Evolutionary conservation across 2,329 filamentous ascomycete species (phyloP).

Genomic region (Domatiomyces catenatus): DNA sequence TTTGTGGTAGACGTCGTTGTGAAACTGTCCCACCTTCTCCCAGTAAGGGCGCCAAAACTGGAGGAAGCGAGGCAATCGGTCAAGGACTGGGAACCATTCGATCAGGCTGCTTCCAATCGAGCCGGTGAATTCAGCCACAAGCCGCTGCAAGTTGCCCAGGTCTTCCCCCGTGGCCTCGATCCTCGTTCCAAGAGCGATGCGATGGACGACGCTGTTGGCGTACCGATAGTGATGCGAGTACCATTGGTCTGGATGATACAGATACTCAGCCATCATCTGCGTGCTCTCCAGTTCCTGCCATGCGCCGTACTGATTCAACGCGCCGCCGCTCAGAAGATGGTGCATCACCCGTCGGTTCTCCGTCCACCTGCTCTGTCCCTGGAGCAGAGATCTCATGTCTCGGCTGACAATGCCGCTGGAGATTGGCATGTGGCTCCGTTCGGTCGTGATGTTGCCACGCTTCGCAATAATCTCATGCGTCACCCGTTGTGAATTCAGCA

Average conservation of each 20-base stretch:
- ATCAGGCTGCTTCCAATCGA: slow-evolving; percentile 23
- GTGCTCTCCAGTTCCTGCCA: slow-evolving; percentile 26
- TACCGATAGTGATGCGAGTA: slow-evolving; percentile 28
- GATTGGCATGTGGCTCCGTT: slow-evolving; percentile 22
- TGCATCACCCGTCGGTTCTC: slow-evolving; percentile 28
- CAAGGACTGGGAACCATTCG: slow-evolving; percentile 27
- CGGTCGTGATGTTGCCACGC: slow-evolving; percentile 23
- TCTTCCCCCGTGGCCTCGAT: slow-evolving; percentile 20
- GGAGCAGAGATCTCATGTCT: slow-evolving; percentile 21
- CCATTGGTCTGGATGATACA: slow-evolving; percentile 23
- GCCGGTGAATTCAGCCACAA: slow-evolving; percentile 22
- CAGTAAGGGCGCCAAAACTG: slow-evolving; percentile 24
- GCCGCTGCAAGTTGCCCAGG: slow-evolving; percentile 23
- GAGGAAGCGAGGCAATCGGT: slow-evolving; percentile 19
- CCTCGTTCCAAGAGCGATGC: slow-evolving; percentile 23
- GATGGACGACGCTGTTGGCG: slow-evolving; percentile 24
- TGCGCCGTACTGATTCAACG: slow-evolving; percentile 21
- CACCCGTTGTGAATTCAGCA: slow-evolving; percentile 29
- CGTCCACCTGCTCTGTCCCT: slow-evolving; percentile 22
- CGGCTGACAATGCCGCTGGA: slow-evolving; percentile 25
- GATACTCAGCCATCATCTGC: slow-evolving; percentile 24
- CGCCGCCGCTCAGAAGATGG: slow-evolving; percentile 23
- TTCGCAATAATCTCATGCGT: slow-evolving; percentile 27
- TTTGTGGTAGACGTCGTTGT: slow-evolving; percentile 22
- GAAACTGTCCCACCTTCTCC: slow-evolving; percentile 21